phyloP scores from a whole-genome alignment of 345 rosid genomes.

The Cochlearia excelsa region DNA sequence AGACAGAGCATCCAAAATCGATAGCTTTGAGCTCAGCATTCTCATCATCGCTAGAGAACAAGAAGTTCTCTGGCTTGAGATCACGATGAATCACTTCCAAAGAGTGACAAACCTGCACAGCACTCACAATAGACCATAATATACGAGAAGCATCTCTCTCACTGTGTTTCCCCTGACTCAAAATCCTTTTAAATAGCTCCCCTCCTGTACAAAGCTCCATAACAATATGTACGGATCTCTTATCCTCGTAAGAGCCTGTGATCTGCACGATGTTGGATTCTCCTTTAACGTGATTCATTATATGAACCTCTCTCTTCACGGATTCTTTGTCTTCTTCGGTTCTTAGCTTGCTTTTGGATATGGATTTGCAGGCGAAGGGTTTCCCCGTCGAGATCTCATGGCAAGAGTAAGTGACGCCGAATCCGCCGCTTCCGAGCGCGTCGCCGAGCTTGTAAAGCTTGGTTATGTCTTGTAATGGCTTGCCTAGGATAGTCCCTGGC shows the following conservation, averaged over 20 bases:
- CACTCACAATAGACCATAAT: conserved; percentile 60
- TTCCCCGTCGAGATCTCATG: conserved; percentile 63
- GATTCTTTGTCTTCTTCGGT: conserved; percentile 67
- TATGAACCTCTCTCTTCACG: conserved; percentile 69
- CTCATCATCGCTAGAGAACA: conserved; percentile 59
- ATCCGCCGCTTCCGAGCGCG: conserved; percentile 86
- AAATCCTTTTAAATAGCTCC: conserved; percentile 79
- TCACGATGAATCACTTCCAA: conserved; percentile 36
- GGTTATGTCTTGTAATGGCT: conserved; percentile 64
- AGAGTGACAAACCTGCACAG: conserved; percentile 77
- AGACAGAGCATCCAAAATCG: conserved; percentile 83
- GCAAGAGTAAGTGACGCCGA: conserved; percentile 73
- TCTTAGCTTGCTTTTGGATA: conserved; percentile 65
- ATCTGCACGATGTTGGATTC: conserved; percentile 77
- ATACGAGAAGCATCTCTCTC: conserved; percentile 78
- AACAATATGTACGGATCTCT: conserved; percentile 68
- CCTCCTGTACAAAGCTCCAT: conserved; percentile 95
- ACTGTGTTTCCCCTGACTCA: conserved; percentile 67
- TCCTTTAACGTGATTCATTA: conserved; percentile 83
- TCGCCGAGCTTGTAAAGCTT: conserved; percentile 56
- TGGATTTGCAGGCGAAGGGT: conserved; percentile 73
- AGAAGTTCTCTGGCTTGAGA: conserved; percentile 91
- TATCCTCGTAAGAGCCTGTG: conserved; percentile 73
- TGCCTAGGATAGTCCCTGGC: conserved; percentile 55
- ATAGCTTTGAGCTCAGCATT: conserved; percentile 73